Conservation (phyloP, 306 rosid genomes). For the Citrullus colocynthis region DNA sequence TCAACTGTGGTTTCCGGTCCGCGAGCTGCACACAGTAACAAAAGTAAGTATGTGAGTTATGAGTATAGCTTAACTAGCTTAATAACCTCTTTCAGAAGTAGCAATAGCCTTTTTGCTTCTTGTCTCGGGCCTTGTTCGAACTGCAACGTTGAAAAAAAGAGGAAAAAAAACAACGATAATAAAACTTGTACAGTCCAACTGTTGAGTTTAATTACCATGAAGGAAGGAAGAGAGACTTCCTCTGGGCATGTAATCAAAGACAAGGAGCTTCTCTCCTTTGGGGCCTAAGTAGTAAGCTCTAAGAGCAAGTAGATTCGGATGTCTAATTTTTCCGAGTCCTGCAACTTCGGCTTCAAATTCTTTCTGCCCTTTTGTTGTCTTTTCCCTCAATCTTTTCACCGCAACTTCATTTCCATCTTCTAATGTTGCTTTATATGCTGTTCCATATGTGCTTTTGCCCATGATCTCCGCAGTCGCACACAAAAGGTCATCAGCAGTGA, state of each 20-base stretch:
- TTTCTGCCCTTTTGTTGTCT: conserved; percentile 66
- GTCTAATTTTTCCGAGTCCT: conserved; percentile 62
- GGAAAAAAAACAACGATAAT: neutral
- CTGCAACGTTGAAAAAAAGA: neutral
- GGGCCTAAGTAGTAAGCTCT: conserved; percentile 80
- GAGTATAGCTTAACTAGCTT: neutral
- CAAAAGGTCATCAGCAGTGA: conserved; percentile 77
- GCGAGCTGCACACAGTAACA: conserved; percentile 33
- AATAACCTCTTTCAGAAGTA: neutral
- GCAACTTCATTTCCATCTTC: conserved; percentile 83
- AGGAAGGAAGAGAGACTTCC: conserved; percentile 87
- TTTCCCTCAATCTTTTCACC: conserved; percentile 84
- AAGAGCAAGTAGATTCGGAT: conserved; percentile 60
- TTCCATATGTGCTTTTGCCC: conserved; percentile 84
- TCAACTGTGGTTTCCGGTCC: conserved; percentile 52
- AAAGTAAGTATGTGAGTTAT: neutral
- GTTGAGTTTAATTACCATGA: conserved; percentile 45
- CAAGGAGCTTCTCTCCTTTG: conserved; percentile 81
- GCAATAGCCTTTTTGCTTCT: neutral
- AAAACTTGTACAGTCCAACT: neutral
- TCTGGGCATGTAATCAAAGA: conserved; percentile 69
- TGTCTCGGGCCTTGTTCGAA: neutral
- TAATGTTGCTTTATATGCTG: conserved; percentile 77
- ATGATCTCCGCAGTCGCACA: conserved; percentile 92
- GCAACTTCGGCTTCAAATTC: conserved; percentile 80